phyloP scores from a whole-genome alignment of 2,329 filamentous ascomycete species.

The Talaromyces funiculosus region DNA sequence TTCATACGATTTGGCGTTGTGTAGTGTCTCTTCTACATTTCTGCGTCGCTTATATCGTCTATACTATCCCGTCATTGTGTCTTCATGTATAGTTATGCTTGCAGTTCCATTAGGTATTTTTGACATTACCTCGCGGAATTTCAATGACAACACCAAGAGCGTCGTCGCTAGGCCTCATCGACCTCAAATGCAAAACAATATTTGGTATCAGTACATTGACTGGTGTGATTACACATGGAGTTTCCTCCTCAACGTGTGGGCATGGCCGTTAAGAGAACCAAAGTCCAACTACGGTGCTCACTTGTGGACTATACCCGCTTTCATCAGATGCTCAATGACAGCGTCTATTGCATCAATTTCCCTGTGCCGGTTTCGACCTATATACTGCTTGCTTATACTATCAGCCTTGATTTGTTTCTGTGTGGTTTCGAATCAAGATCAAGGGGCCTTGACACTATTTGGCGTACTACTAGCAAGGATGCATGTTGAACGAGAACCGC shows the following conservation, averaged over 20 bases:
- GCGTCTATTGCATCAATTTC: background rate
- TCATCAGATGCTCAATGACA: background rate
- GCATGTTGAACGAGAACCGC: no score
- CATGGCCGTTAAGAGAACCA: background rate
- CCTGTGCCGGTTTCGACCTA: background rate
- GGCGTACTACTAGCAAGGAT: background rate
- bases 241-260: background rate
- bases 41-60: background rate
- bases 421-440: background rate
- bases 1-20: background rate
- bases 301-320: background rate
- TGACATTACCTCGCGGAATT: background rate
- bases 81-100: background rate
- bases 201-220: background rate
- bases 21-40: background rate
- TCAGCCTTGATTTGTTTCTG: background rate
- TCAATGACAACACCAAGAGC: no score
- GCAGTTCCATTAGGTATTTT: background rate
- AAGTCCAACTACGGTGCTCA: background rate
- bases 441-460: background rate
- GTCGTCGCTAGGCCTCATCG: background rate
- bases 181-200: background rate
- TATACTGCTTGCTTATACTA: background rate
- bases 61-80: background rate
- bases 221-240: background rate